A percentile compares a stretch with the other conserved stretches of the same genome.
Conservation (phyloP, 352 stramenopile genomes). For the Globisporangium alternatum region DNA sequence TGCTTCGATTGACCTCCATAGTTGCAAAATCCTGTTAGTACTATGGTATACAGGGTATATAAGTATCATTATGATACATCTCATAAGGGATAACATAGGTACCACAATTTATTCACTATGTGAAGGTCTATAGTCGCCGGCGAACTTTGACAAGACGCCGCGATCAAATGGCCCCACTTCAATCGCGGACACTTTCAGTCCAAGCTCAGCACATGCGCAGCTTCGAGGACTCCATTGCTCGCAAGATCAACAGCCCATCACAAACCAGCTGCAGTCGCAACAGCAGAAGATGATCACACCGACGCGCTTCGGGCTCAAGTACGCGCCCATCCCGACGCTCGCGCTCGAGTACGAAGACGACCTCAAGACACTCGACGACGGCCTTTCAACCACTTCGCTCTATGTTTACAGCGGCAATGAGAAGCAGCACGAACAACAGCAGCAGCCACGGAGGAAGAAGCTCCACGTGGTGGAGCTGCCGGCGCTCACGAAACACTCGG, state of each 20-base stretch:
- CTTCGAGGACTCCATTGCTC: too few relatives aligned
- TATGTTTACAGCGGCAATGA: slow-evolving; percentile 46
- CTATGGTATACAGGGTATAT: not conserved
- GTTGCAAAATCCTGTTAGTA: not conserved
- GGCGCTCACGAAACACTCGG: slow-evolving; percentile 43
- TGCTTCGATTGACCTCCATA: not conserved
- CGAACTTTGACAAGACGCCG: too few relatives aligned
- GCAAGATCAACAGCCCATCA: not conserved
- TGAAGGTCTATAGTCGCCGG: too few relatives aligned
- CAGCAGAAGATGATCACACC: slow-evolving; percentile 54
- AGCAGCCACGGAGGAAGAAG: slow-evolving; percentile 32
- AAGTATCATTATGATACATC: too few relatives aligned
- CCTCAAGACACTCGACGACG: slow-evolving; percentile 32
- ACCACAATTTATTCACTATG: too few relatives aligned
- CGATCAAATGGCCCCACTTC: too few relatives aligned
- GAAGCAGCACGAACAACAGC: not conserved
- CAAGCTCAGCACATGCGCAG: too few relatives aligned
- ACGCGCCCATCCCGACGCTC: slow-evolving; percentile 69
- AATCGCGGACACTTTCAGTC: too few relatives aligned
- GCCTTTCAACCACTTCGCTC: slow-evolving; percentile 35
- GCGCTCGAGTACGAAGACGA: slow-evolving; percentile 83
- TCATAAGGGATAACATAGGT: too few relatives aligned
- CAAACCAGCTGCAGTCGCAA: not conserved
- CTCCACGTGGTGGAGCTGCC: slow-evolving; percentile 81
- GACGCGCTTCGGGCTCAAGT: slow-evolving; percentile 83